Evolutionary conservation across 768 basidiomycete species (phyloP).

Genomic region (Mycena indigotica): DNA sequence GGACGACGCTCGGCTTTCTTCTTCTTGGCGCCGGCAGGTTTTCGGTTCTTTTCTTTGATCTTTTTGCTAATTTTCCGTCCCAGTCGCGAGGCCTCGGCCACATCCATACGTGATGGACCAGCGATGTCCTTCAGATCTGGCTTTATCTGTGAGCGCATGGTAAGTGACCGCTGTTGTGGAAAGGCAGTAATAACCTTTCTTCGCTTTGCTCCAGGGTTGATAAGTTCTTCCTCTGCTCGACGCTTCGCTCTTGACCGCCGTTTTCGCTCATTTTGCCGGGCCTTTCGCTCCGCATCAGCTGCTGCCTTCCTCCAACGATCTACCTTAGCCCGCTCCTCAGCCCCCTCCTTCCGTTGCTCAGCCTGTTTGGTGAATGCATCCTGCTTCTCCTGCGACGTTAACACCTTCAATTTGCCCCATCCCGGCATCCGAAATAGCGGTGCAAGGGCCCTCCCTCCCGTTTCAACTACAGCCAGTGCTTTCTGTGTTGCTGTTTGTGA

Average conservation of each 20-base stretch:
- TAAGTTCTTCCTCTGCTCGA: no score
- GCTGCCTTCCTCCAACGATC: neutral
- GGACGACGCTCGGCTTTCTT: no score
- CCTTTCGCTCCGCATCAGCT: constrained; percentile 4
- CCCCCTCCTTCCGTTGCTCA: constrained; percentile 1
- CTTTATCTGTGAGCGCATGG: no score
- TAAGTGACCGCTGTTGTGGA: no score
- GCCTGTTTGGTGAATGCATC: constrained; percentile 1
- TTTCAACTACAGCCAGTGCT: constrained; percentile 3
- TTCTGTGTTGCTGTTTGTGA: neutral
- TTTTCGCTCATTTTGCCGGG: constrained; percentile 12
- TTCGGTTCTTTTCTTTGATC: no score
- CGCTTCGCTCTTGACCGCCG: constrained; percentile 28
- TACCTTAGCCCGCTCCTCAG: neutral
- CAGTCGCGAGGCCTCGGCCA: no score
- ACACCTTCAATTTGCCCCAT: constrained; percentile 11
- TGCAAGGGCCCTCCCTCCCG: neutral
- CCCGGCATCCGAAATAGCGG: constrained; percentile 4
- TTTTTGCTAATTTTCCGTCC: no score
- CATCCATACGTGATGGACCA: no score
- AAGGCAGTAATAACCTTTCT: no score
- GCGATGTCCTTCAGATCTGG: no score
- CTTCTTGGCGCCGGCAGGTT: no score
- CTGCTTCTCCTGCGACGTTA: constrained; percentile 7
- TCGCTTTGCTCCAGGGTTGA: no score